Evolutionary conservation across 768 basidiomycete genomes (phyloP), one percentile per base, ranked within the genome.

Genomic region (Mycena floridula): DNA sequence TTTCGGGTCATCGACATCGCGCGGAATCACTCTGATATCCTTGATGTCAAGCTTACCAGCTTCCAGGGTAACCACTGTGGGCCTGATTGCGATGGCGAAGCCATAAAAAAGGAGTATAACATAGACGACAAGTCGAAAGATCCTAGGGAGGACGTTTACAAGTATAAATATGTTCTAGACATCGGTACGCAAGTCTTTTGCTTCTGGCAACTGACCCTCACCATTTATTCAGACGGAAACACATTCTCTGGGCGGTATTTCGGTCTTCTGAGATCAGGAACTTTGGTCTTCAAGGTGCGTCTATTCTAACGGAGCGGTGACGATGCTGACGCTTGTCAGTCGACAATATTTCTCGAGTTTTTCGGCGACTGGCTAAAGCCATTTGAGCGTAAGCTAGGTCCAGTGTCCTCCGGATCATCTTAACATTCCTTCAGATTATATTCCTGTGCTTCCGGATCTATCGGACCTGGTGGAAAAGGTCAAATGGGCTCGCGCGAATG

Each of bases 191-290:
- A n/a, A n/a, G n/a, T n/a, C n/a, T n/a, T n/a, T n/a, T n/a, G n/a
- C n/a, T n/a, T n/a, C n/a, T n/a, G n/a, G n/a, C n/a, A n/a, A n/a
- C n/a, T n/a, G n/a, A n/a, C n/a, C n/a, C n/a, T n/a, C n/a, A n/a
- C n/a, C n/a, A n/a, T n/a, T n/a, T n/a, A n/a, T n/a, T n/a, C n/a
- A n/a, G 52, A 53, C 22, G 52, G 52, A 24, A 53, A 53, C 25
- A 53, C 52, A 8, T 54, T 54, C 43, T 51, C 50, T 2, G 52
- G 52, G 2, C 40, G 52, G 4, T 54, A 46, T 25, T 27, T 54
- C 12, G 50, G 52, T 6, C 39, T 54, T 15, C 39, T 54, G 21
- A 45, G 39, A 45, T 42, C 38, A 3, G 52, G 52, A 36, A 50
- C 52, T 21, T 25, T 54, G 22, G 52, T 54, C 13, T 54, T 54